Percentiles rank a stretch among this genome's conserved stretches.
Conservation (phyloP, 805 yeast species). For the Teunomyces atbi region DNA sequence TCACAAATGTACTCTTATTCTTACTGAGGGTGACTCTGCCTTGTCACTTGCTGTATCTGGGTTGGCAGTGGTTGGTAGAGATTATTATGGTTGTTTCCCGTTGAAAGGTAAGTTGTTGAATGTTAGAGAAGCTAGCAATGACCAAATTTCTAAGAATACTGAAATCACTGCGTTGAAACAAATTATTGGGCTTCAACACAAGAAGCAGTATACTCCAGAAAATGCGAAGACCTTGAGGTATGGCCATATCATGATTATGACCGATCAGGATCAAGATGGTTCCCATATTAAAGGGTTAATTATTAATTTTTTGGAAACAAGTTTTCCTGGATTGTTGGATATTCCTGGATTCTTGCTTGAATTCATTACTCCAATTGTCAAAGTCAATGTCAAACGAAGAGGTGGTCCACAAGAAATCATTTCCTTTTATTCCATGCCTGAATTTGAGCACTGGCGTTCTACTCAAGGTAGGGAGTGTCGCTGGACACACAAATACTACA, state of each 20-base stretch:
- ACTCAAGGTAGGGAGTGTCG: conserved; percentile 69
- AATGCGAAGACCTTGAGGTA: conserved; percentile 76
- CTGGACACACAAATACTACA: conserved; percentile 94
- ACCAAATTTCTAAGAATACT: conserved; percentile 86
- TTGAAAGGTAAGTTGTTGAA: conserved; percentile 91
- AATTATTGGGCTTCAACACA: conserved; percentile 93
- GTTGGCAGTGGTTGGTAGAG: conserved; percentile 91
- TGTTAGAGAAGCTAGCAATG: conserved; percentile 96
- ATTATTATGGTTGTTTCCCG: conserved; percentile 92
- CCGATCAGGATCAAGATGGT: conserved; percentile 99
- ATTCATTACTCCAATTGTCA: conserved; percentile 94
- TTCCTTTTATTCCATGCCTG: conserved; percentile 92
- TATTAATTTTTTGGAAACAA: conserved; percentile 87
- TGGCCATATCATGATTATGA: conserved; percentile 98
- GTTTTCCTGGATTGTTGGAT: conserved; percentile 89
- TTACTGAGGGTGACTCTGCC: conserved; percentile 98
- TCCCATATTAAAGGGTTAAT: conserved; percentile 95
- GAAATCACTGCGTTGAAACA: conserved; percentile 95
- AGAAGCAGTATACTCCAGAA: conserved; percentile 63
- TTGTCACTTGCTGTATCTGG: conserved; percentile 90
- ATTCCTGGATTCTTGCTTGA: conserved; percentile 91
- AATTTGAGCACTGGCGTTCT: conserved; percentile 90
- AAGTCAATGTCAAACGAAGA: conserved; percentile 67
- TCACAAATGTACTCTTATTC: conserved; percentile 82
- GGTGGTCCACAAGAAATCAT: conserved; percentile 52